Evolutionary conservation across 176 grass and related monocot genomes (phyloP), one percentile per base, ranked within the genome.

Genomic region (Oryza meridionalis): DNA sequence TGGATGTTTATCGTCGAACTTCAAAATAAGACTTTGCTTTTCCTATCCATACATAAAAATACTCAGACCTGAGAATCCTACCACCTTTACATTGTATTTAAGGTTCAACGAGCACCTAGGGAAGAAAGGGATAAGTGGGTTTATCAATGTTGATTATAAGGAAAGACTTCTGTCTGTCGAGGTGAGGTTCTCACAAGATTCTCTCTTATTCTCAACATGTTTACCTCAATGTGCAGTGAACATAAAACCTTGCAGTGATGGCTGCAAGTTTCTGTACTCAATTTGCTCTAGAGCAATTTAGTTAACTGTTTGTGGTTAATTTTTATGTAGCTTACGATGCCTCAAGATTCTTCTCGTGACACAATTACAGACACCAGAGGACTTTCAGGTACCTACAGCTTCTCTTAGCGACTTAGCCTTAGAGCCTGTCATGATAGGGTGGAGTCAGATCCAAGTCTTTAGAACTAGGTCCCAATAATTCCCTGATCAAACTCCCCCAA

Each of bases 101-200:
- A 98, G 96, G 85, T 98, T 98, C 69, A 95, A 98, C 46, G 92
- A 94, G 42, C 93, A 98, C 85, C 88, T 95, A 42, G 90, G 96
- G 72, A 95, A 92, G 85, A 98, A 95, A 81, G 96, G 96, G 44
- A 89, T 98, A 22, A 93, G 87, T 84, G 93, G 96, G 40, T 78
- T 92, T 59, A 93, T 98, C 65, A 95, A 98, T 2, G 80, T 98
- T 38, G 93, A 98, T 78, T 98, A 98, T 77, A 85, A 90, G 32
- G 72, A 86, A 3, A 84, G 93, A 84, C 46, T 89, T 82, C 89
- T 98, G 14, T 90, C 96, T 31, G 85, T 98, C 38, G 96, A 98
- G 92, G 96, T 94, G 55, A 81, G 83, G 64, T 45, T 76, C 74
- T 49, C 6, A 82, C 69, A 75, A 26, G 25, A 62, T 42, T 88